Conservation (phyloP, 805 yeast species). For the Metschnikowia reukaufii region DNA sequence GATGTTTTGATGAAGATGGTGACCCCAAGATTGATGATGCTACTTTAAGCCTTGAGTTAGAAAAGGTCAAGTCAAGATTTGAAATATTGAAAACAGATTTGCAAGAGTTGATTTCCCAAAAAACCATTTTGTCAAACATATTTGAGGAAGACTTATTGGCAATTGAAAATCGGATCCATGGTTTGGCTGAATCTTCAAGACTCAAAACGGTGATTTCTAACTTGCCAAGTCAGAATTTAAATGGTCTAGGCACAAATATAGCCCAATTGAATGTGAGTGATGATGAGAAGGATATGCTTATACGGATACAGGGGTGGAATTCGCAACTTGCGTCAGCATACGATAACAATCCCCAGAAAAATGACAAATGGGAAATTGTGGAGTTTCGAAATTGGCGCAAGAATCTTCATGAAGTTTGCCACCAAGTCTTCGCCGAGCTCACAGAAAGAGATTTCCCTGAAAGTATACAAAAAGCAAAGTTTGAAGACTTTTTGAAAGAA, state of each 20-base stretch:
- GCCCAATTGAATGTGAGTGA: neutral
- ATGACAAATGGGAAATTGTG: neutral
- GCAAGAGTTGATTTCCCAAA: neutral
- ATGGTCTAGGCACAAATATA: too few species aligned
- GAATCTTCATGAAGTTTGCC: constrained; percentile 2
- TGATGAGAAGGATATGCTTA: neutral
- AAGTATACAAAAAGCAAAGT: neutral
- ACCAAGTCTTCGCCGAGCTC: neutral
- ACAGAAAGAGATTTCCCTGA: neutral
- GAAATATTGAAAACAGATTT: neutral
- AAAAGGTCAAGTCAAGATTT: neutral
- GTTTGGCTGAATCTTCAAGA: neutral
- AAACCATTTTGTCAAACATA: neutral
- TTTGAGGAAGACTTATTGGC: constrained; percentile 1
- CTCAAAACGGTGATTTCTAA: neutral
- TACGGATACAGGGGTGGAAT: neutral
- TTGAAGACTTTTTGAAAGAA: neutral
- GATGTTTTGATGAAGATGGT: constrained; percentile 1
- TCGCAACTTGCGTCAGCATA: neutral
- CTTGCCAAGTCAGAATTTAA: neutral
- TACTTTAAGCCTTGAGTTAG: neutral
- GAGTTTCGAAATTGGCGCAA: neutral
- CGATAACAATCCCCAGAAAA: neutral
- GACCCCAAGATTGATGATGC: neutral
- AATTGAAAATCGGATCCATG: neutral